Evolutionary conservation across 495 filamentous ascomycete genomes (phyloP), one percentile per base, ranked within the genome.

Genomic region (Tetracladium setigerum): DNA sequence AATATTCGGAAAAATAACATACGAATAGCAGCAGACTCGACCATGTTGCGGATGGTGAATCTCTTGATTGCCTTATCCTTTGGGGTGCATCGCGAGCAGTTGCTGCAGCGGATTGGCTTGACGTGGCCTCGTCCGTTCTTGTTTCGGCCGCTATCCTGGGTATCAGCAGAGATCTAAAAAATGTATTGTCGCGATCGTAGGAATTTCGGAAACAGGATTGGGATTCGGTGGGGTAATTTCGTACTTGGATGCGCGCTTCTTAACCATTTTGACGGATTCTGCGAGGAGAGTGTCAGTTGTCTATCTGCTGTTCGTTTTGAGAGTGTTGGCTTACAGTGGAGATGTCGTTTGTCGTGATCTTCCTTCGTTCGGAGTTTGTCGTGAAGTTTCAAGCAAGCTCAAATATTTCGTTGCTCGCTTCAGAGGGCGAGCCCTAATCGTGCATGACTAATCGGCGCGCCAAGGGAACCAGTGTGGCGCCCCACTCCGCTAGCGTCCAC

Each of bases 61-160:
- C 92, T 81, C 89, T 99, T 99, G 79, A 99, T 97, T 61, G 92
- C 94, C 84, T 99, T 99, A 68, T 99, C 92, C 83, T 99, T 99
- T 66, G 92, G 92, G 34, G 86, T 92, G 84, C 92, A 99, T 79
- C 92, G 83, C 67, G 89, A 94, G 84, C 92, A 99, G 86, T 99
- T 99, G 77, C 87, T 95, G 87, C 92, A 99, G 64, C 92, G 86
- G 73, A 99, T 95, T 56, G 92, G 92, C 82, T 95, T 53, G 69
- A 95, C 90, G 78, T 98, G 92, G 73, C 92, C 92, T 68, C 92
- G 87, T 68, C 92, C 92, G 71, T 95, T 96, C 89, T 98, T 98
- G 86, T 97, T 95, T 69, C 91, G 87, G 70, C 92, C 91, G 78
- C 84, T 90, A 63, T 60, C 7, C 22, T 27, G 22, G 22, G 22